Evolutionary conservation across 495 filamentous ascomycete genomes (phyloP), one percentile per base, ranked within the genome.

Genomic region (Tuber indicum): DNA sequence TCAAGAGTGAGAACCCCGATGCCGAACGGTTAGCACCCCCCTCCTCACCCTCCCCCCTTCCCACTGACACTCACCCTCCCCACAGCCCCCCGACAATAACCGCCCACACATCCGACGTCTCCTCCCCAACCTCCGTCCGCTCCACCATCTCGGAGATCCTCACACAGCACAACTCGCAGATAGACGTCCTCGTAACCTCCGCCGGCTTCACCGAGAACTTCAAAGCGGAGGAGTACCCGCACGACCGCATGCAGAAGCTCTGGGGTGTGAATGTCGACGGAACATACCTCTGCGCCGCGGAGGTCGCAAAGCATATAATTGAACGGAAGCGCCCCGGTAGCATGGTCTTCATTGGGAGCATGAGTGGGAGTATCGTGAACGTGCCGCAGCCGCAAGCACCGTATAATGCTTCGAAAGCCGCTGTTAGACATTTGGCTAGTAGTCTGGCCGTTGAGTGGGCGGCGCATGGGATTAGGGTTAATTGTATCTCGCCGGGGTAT

Each of bases 151-250:
- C 87, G 45, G 92, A 93, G 74, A 89, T 97, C 76, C 82, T 92
- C 46, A 46, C 72, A 6, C 47, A 75, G 19, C 82, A 84, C 62
- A 77, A 75, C 71, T 73, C 71, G 45, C 76, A 82, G 82, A 92
- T 98, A 82, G 94, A 98, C 85, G 90, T 91, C 84, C 89, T 99
- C 44, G 94, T 99, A 76, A 98, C 95, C 42, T 97, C 94, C 12
- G 96, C 96, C 44, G 96, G 96, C 10, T 96, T 98, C 87, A 94
- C 92, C 12, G 96, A 99, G 86, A 98, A 98, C 86, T 97, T 94
- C 82, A 91, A 94, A 79, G 94, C 94, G 46, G 91, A 93, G 82
- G 88, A 88, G 76, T 99, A 98, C 85, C 94, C 94, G 0, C 88
- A 92, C 75, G 94, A 97, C 79, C 90, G 94, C 75, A 90, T 97